Percentiles rank a stretch among this genome's conserved stretches.
Evolutionary conservation across 164 flowering plant species (phyloP).

Genomic region (Annona squamosa): DNA sequence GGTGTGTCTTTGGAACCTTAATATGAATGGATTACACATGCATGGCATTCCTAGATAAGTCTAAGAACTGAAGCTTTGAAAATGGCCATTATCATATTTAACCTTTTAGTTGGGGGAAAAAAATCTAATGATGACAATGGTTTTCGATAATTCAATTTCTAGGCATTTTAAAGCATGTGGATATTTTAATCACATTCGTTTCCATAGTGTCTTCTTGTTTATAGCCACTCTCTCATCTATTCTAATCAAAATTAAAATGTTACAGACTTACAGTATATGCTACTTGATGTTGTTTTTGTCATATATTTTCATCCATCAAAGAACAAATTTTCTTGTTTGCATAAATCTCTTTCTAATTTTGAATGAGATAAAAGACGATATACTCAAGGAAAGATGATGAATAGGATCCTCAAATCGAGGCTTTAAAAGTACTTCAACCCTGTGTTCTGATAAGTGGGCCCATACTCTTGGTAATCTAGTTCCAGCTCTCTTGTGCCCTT

Average conservation of each 20-base stretch:
- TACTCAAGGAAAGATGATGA: neutral
- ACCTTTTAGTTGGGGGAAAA: too few species aligned
- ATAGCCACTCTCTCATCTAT: too few species aligned
- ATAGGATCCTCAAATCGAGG: neutral
- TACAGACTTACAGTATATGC: too few species aligned
- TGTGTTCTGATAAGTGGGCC: neutral
- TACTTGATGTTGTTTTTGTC: too few species aligned
- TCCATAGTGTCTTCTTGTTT: neutral
- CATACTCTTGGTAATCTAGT: neutral
- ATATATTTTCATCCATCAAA: too few species aligned
- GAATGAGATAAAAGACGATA: too few species aligned
- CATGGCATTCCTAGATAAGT: neutral
- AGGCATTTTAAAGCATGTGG: neutral
- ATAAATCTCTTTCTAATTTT: too few species aligned
- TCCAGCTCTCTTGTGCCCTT: neutral
- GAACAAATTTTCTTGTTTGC: too few species aligned
- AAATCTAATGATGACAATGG: too few species aligned
- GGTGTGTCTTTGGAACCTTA: slow-evolving; percentile 7
- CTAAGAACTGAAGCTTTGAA: neutral
- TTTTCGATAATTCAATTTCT: neutral
- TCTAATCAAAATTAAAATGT: too few species aligned
- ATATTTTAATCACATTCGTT: neutral
- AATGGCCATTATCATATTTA: too few species aligned
- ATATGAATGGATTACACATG: neutral
- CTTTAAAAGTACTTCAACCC: neutral